A percentile compares a stretch with the other conserved stretches of the same genome.
Evolutionary conservation across 345 rosid genomes (phyloP).

Genomic region (Toxicodendron radicans): DNA sequence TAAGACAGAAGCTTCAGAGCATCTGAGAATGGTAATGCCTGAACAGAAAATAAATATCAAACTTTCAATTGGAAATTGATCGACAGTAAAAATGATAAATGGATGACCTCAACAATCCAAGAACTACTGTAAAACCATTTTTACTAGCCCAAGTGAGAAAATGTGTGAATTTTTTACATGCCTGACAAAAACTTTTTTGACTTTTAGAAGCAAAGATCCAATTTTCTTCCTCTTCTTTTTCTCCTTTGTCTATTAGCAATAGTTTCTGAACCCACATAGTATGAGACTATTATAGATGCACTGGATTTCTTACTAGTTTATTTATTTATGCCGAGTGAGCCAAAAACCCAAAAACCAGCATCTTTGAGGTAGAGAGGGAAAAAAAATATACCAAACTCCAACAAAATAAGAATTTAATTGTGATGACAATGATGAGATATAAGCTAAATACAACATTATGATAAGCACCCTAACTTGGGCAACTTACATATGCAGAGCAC

Average conservation of each 20-base stretch:
- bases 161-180: neutral
- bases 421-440: neutral
- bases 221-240: neutral
- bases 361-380: neutral
- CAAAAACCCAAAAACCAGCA: neutral
- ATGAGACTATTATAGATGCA: neutral
- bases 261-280: neutral
- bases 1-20: slow-evolving; percentile 79
- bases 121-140: neutral
- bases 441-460: too few relatives aligned
- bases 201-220: neutral
- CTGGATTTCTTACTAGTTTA: neutral
- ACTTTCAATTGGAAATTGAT: slow-evolving; percentile 10
- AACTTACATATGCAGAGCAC: neutral
- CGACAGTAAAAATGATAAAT: neutral
- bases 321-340: neutral
- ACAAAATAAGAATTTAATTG: neutral
- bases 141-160: neutral
- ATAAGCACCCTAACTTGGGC: neutral
- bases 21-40: slow-evolving; percentile 94
- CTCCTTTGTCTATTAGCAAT: neutral
- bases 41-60: slow-evolving; percentile 22
- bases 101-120: neutral
- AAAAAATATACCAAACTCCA: neutral
- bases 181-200: neutral